Evolutionary conservation across 768 basidiomycete genomes (phyloP).

Genomic region (Multifurca ochricompacta): DNA sequence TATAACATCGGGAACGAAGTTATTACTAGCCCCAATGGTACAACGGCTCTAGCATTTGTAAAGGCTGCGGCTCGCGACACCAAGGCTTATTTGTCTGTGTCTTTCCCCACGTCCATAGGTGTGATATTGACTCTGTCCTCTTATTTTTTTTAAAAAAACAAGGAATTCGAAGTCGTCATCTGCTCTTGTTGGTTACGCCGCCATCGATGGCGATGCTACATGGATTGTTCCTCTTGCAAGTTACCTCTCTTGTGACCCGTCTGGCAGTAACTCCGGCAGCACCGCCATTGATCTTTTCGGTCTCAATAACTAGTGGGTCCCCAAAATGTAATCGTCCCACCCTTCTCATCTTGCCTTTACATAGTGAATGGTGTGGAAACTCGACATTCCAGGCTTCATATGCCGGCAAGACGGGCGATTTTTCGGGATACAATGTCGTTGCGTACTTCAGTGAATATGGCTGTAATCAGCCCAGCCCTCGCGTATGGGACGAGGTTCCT

Average conservation of each 20-base stretch:
- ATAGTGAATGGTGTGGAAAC: conserved; percentile 77
- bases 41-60: conserved; percentile 66
- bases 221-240: conserved; percentile 65
- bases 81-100: conserved; percentile 73
- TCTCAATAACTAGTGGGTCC: conserved; percentile 73
- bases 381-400: conserved; percentile 52
- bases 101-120: background rate
- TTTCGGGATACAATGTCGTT: conserved; percentile 59
- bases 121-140: background rate
- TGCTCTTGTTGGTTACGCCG: conserved; percentile 76
- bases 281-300: conserved; percentile 81
- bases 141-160: conserved; percentile 30
- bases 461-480: conserved; percentile 52
- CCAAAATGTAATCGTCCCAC: background rate
- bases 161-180: conserved; percentile 52
- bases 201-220: conserved; percentile 61
- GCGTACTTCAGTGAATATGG: conserved; percentile 92
- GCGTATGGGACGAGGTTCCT: conserved; percentile 73
- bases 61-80: conserved; percentile 88
- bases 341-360: conserved; percentile 12
- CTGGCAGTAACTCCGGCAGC: conserved; percentile 41
- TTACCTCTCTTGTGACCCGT: conserved; percentile 71
- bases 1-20: conserved; percentile 89
- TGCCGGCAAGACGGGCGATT: conserved; percentile 44
- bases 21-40: conserved; percentile 45